phyloP scores from a whole-genome alignment of 2,329 filamentous ascomycete genomes.

The Elsinoe fawcettii region DNA sequence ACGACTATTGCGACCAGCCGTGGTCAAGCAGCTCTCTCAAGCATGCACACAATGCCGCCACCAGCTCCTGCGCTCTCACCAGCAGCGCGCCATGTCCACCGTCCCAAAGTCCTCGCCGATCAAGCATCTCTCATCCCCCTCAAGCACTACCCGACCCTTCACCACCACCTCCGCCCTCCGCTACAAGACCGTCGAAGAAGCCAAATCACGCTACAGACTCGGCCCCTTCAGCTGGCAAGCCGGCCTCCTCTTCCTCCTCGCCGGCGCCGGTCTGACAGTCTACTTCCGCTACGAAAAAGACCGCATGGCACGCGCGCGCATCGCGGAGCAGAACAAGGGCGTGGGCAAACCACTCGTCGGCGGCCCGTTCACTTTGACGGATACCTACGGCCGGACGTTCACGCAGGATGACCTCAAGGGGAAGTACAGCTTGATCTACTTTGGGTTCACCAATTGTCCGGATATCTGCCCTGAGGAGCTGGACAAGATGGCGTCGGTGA shows the following conservation, averaged over 20 bases:
- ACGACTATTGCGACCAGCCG: neutral
- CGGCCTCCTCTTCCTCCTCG: constrained; percentile 72
- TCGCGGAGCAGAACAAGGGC: constrained; percentile 88
- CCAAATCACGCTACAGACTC: constrained; percentile 37
- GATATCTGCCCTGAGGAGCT: constrained; percentile 99
- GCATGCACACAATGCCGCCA: constrained; percentile 4
- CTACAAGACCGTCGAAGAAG: constrained; percentile 39
- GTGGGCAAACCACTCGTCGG: constrained; percentile 90
- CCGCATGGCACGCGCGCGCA: constrained; percentile 77
- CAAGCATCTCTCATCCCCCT: constrained; percentile 3
- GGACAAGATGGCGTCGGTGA: constrained; percentile 97
- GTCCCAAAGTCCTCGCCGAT: neutral
- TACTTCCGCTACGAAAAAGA: constrained; percentile 94
- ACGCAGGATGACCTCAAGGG: constrained; percentile 77
- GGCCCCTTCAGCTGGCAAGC: constrained; percentile 88
- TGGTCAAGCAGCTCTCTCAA: neutral
- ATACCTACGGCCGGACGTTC: constrained; percentile 72
- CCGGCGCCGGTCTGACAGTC: constrained; percentile 68
- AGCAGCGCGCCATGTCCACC: neutral
- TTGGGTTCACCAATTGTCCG: constrained; percentile 95
- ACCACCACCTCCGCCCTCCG: constrained; percentile 20
- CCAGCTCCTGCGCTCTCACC: neutral
- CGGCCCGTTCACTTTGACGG: constrained; percentile 71
- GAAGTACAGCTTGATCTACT: constrained; percentile 84
- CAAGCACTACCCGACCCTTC: constrained; percentile 20